Evolutionary conservation across 768 basidiomycete species (phyloP), one percentile per base, ranked within the genome.

Genomic region (Pleurotus tuber-regium): DNA sequence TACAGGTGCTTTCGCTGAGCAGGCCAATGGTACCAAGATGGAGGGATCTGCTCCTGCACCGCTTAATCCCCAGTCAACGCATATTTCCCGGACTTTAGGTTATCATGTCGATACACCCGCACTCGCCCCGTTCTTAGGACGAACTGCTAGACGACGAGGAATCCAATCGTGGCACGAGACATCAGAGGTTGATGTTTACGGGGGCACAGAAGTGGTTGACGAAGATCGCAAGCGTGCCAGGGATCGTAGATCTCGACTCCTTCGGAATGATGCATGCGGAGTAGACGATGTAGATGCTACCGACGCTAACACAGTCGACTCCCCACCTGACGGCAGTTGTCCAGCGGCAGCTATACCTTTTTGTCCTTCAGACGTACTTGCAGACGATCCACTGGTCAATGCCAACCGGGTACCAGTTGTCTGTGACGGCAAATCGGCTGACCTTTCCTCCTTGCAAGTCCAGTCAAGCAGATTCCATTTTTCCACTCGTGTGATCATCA

Each of bases 81-180:
- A 70, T 57, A 55, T 79, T 26, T 70, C 65, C 4, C 62, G 69
- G 47, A 76, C 71, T 18, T 66, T 82, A 33, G 80, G 80, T 11
- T 58, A 76, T 18, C 79, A 81, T 50, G 68, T 70, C 18, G 75
- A 80, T 46, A 75, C 74, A 3, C 74, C 78, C 16, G 73, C 77
- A 4, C 65, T 82, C 26, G 80, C 79, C 4, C 67, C 65, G 4
- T 78, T 77, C 53, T 59, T 82, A 2, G 78, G 79, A 8, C 77
- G 75, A 58, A 62, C 67, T 23, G 64, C 68, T 3, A 61, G 64
- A 28, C 68, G 74, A 30, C 70, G 76, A 30, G 62, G 67, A 42
- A 78, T 82, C 43, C 69, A 66, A 43, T 70, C 74, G 4, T 72
- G 66, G 62, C 66, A 72, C 26, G 65, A 72, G 41, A 65, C 68